Base-by-base conservation (phyloP, 495 filamentous ascomycete genomes). In the Penicillium robsamsonii region DNA sequence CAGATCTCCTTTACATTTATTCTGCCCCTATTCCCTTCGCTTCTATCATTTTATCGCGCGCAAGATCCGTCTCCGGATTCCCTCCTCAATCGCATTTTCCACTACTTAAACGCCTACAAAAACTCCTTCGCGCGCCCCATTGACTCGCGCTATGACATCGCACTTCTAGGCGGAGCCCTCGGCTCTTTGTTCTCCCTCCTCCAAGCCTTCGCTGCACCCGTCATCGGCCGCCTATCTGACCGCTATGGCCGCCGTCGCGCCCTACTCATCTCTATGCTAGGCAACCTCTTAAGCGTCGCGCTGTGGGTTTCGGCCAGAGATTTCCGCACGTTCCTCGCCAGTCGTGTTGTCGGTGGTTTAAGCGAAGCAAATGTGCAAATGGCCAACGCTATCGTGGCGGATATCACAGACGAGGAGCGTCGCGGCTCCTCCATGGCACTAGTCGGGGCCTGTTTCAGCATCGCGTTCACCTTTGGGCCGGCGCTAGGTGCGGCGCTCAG, bases 361-460 rank as follows among this genome's bases (percentile, higher is more conserved):
- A 96, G 92, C 49, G 94, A 99, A 69, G 95, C 92, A 25, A 99
- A 99, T 64, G 90, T 99, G 0, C 94, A 99, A 74, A 77, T 99
- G 3, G 95, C 95, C 18, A 92, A 91, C 51, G 95, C 95, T 40
- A 99, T 99, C 64, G 94, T 95, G 11, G 95, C 94, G 8, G 94
- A 99, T 72, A 89, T 99, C 55, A 94, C 89, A 53, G 90, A 94
- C 63, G 84, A 89, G 50, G 80, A 81, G 44, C 87, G 84, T 53
- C 82, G 94, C 24, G 90, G 91, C 2, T 85, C 89, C 15, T 96
- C 95, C 29, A 96, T 99, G 87, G 94, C 94, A 13, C 79, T 97
- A 40, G 91, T 99, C 13, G 94, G 94, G 33, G 93, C 86, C 37
- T 97, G 95, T 73, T 99, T 99, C 77, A 92, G 88, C 48, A 89